A percentile compares a stretch with the other conserved stretches of the same genome.
Evolutionary conservation across 257 asterid genomes (phyloP).

Genomic region (Solanum clarkiae): DNA sequence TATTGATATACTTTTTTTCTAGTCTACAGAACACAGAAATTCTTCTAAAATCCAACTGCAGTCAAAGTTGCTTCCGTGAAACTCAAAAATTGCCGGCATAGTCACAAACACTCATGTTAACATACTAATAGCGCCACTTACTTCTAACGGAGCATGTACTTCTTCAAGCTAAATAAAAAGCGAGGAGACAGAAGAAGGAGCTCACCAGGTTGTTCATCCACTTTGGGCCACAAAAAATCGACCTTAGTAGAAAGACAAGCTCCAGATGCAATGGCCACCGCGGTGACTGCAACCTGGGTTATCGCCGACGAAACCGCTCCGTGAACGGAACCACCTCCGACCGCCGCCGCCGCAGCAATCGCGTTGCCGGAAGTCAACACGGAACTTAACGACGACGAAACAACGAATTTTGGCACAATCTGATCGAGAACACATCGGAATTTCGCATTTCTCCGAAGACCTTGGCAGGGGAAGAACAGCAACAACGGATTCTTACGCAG

Average conservation of each 20-base stretch:
- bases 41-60: not conserved
- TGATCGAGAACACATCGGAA: slow-evolving; percentile 35
- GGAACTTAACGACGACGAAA: slow-evolving; percentile 50
- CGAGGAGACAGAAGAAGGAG: not conserved
- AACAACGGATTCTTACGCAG: slow-evolving; percentile 24
- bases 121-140: not conserved
- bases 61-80: not conserved
- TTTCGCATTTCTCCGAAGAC: slow-evolving; percentile 16
- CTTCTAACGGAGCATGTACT: not conserved
- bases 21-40: not conserved
- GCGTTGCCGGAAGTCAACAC: slow-evolving; percentile 58
- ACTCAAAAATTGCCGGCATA: not conserved
- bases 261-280: slow-evolving; percentile 93
- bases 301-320: slow-evolving; percentile 90
- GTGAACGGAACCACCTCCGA: slow-evolving; percentile 39
- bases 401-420: slow-evolving; percentile 26
- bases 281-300: slow-evolving; percentile 85
- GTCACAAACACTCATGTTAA: not conserved
- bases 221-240: slow-evolving; percentile 93
- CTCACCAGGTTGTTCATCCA: slow-evolving; percentile 70
- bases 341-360: slow-evolving; percentile 72
- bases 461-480: slow-evolving; percentile 6
- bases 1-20: not conserved
- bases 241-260: slow-evolving; percentile 97
- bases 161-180: not conserved